Evolutionary conservation across 495 filamentous ascomycete species (phyloP).

Genomic region (Neurospora sp.): DNA sequence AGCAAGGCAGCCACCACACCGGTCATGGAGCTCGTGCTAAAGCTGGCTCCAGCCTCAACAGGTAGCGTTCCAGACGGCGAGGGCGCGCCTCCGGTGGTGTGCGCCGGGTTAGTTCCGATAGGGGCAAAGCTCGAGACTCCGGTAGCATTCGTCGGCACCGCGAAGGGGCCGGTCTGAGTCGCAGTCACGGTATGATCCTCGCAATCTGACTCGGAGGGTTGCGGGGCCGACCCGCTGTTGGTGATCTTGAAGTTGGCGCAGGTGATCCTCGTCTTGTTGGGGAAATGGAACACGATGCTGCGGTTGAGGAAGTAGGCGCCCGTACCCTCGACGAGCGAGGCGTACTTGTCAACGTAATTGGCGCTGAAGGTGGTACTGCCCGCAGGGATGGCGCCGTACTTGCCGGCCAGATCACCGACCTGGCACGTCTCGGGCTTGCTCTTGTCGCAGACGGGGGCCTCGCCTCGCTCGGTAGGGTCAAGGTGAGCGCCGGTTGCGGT

Average conservation of each 20-base stretch:
- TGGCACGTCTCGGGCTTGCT: slow-evolving; percentile 59
- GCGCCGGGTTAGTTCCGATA: background rate
- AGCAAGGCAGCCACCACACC: slow-evolving; percentile 9
- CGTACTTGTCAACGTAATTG: slow-evolving; percentile 57
- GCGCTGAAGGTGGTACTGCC: slow-evolving; percentile 30
- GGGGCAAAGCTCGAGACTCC: background rate
- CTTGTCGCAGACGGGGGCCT: slow-evolving; percentile 54
- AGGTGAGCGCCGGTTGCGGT: slow-evolving; percentile 55
- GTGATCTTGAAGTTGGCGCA: slow-evolving; percentile 56
- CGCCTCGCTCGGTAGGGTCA: slow-evolving; percentile 46
- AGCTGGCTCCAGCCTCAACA: background rate
- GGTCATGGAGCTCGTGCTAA: slow-evolving; percentile 4
- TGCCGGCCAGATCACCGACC: slow-evolving; percentile 76
- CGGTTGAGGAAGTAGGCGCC: slow-evolving; percentile 70
- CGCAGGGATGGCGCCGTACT: slow-evolving; percentile 54
- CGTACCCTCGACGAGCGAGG: slow-evolving; percentile 46
- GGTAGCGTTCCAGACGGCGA: background rate
- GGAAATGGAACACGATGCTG: slow-evolving; percentile 65
- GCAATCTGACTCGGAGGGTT: background rate
- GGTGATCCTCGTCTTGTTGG: slow-evolving; percentile 58
- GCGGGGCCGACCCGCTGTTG: background rate
- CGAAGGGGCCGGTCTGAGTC: background rate
- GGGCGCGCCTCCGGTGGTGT: background rate
- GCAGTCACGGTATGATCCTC: background rate
- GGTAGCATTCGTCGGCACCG: slow-evolving; percentile 1